Conservation (phyloP, 1,284 basidiomycete genomes). For the Sporisorium sorghi region DNA sequence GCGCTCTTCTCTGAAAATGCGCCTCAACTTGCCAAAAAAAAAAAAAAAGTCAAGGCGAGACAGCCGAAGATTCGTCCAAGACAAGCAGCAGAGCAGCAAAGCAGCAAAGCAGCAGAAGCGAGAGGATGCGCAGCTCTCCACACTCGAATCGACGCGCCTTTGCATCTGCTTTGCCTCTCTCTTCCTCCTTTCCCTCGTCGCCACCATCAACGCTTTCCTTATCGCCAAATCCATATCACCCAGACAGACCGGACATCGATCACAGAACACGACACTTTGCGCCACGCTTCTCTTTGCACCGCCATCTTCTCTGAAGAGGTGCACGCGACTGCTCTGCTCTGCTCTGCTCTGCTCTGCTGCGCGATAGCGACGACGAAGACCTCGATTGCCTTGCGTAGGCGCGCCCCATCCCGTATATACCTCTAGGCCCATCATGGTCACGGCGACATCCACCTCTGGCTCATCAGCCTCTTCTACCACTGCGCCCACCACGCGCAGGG, state of each 20-base stretch:
- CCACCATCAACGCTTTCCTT: not conserved
- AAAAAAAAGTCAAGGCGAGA: conserved; percentile 1
- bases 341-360: no score
- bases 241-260: not conserved
- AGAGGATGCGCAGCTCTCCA: conserved; percentile 13
- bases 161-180: not conserved
- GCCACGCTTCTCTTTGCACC: not conserved
- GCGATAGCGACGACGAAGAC: no score
- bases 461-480: conserved; percentile 21
- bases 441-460: conserved; percentile 29
- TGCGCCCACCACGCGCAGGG: conserved; percentile 26
- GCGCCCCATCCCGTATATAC: not conserved
- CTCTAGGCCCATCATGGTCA: conserved; percentile 20
- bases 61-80: no score
- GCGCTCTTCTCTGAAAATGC: no score
- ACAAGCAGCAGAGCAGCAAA: no score
- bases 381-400: not conserved
- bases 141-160: conserved; percentile 12
- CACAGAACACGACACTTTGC: no score
- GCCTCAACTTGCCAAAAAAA: no score
- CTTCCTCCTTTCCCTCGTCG: not conserved
- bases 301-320: no score
- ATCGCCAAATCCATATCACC: not conserved
- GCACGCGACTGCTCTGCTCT: no score
- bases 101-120: not conserved